Conservation (phyloP, 441 rosid species). For the Mallotus repandus region DNA sequence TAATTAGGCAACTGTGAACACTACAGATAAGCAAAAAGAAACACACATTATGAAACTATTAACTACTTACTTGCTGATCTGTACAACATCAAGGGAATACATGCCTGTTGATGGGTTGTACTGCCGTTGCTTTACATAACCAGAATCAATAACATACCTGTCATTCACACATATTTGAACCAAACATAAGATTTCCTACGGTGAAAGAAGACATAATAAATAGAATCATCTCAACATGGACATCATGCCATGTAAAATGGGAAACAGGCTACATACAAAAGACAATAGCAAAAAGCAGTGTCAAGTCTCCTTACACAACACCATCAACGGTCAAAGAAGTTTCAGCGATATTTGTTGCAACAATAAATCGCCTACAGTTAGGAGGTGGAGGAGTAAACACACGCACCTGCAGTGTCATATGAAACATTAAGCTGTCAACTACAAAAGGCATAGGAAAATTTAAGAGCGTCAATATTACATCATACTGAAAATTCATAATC, state of each 20-base stretch:
- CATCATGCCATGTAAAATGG: background rate
- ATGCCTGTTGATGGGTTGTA: slow-evolving; percentile 94
- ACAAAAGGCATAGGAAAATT: slow-evolving; percentile 5
- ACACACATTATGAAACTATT: slow-evolving; percentile 4
- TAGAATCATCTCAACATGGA: slow-evolving; percentile 9
- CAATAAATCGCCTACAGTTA: slow-evolving; percentile 89
- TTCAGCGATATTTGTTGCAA: slow-evolving; percentile 96
- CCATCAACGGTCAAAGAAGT: slow-evolving; percentile 99
- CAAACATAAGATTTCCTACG: slow-evolving; percentile 4
- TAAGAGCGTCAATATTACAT: slow-evolving; percentile 10
- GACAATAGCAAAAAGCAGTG: slow-evolving; percentile 18
- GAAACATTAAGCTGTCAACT: slow-evolving; percentile 26
- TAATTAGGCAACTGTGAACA: background rate
- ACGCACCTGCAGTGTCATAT: slow-evolving; percentile 64
- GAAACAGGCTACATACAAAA: background rate
- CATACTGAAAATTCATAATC: slow-evolving; percentile 8
- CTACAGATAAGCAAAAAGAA: slow-evolving; percentile 19
- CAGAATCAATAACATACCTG: slow-evolving; percentile 96
- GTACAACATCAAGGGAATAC: slow-evolving; percentile 96
- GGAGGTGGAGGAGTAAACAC: slow-evolving; percentile 95
- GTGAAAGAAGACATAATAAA: slow-evolving; percentile 6
- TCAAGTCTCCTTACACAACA: slow-evolving; percentile 82
- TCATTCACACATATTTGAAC: slow-evolving; percentile 26
- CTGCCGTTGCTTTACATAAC: slow-evolving; percentile 94
- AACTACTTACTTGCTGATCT: slow-evolving; percentile 89